Base-by-base conservation (phyloP, 2,329 filamentous ascomycete genomes). In the Bisporella sp. region DNA sequence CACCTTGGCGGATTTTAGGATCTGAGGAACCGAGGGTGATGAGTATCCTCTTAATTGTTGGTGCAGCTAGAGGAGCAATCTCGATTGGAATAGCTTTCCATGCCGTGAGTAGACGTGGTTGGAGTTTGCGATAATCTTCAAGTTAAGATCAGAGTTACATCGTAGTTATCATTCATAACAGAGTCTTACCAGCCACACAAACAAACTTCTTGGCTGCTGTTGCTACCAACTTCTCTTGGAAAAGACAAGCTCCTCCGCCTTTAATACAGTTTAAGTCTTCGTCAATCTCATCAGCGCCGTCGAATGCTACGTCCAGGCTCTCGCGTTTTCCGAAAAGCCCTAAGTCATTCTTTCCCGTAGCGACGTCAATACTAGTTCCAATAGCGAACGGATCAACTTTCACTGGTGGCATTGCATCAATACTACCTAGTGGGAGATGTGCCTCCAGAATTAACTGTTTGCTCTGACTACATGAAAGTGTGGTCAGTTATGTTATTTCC, bases 261-360 rank as follows among this genome's bases (percentile, higher is more conserved):
- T 97, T 97, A 73, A 99, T 97, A 65, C 92, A 89, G 70, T 97
- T 99, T 53, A 99, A 72, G 47, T 95, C 87, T 44, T 89, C 84
- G 66, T 99, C 93, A 32, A 99, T 90, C 73, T 99, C 93, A 67
- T 99, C 93, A 4, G 93, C 93, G 48, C 93, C 93, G 65, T 99
- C 93, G 66, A 99, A 99, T 46, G 87, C 88, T 13, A 97, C 86
- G 63, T 97, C 92, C 31, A 99, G 77, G 65, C 83, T 69, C 52
- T 69, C 64, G 43, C 71, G 58, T 51, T 65, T 66, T 44, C 64
- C 64, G 40, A 62, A 68, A 39, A 66, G 50, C 6, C 62, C 64
- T 30, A 66, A 42, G 48, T 66, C 64, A 45, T 65, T 58, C 21
- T 64, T 46, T 32, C 63, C 62, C 9, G 61, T 63, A 49, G 90